These are phyloP conservation scores for Oryza punctata DNA, from an alignment of 176 grass and related monocot species.

Conservation along the genomic window DNA sequence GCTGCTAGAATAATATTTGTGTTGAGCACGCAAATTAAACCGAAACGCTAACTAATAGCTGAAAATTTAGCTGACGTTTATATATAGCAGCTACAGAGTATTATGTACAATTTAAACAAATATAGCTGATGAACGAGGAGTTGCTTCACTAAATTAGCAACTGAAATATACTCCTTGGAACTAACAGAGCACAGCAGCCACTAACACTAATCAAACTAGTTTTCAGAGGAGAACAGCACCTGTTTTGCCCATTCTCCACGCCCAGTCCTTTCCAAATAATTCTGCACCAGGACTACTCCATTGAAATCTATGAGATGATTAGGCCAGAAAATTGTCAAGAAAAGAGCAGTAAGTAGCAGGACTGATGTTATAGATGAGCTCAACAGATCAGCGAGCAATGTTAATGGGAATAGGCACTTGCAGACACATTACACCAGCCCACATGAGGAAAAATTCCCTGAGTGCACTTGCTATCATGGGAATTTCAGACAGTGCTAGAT, in stretches of 20 bases:
- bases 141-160: conserved; percentile 21
- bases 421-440: neutral
- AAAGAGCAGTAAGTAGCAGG: conserved; percentile 28
- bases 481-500: neutral
- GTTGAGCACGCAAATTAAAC: conserved; percentile 4
- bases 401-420: neutral
- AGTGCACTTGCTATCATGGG: neutral
- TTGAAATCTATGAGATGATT: conserved; percentile 81
- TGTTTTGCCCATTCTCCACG: conserved; percentile 87
- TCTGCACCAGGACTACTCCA: conserved; percentile 92
- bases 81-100: conserved; percentile 13
- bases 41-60: neutral
- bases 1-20: neutral
- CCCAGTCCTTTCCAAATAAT: conserved; percentile 96
- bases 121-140: neutral
- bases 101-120: conserved; percentile 4
- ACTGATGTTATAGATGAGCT: conserved; percentile 7
- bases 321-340: conserved; percentile 1
- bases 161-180: neutral
- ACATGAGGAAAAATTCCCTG: conserved; percentile 16
- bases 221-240: conserved; percentile 42
- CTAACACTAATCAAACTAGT: neutral
- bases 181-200: neutral
- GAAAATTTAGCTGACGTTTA: neutral
- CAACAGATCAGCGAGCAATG: neutral